Percentiles rank a stretch among this genome's conserved stretches.
Conservation (phyloP, 2,329 filamentous ascomycete species). For the Trichophyton simii region DNA sequence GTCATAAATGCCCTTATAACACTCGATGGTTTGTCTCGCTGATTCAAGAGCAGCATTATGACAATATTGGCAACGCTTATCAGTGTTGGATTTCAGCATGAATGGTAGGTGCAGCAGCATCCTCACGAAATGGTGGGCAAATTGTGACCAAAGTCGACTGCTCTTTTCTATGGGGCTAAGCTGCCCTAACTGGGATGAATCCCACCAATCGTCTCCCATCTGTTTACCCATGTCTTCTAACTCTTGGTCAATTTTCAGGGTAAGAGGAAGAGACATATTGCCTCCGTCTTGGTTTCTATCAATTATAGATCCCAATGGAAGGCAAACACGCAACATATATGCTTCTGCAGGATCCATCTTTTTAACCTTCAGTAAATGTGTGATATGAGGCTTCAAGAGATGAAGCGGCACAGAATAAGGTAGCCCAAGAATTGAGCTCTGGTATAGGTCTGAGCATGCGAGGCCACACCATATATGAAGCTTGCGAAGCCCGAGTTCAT, state of each 20-base stretch:
- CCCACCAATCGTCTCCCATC: slow-evolving; percentile 24
- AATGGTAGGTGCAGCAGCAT: slow-evolving; percentile 37
- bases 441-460: slow-evolving; percentile 36
- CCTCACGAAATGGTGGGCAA: slow-evolving; percentile 29
- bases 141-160: slow-evolving; percentile 25
- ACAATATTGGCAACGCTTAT: slow-evolving; percentile 30
- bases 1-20: slow-evolving; percentile 26
- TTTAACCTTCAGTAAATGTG: slow-evolving; percentile 14
- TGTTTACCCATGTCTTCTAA: slow-evolving; percentile 22
- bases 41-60: slow-evolving; percentile 30
- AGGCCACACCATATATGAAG: slow-evolving; percentile 31
- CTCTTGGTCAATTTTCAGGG: slow-evolving; percentile 32
- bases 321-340: slow-evolving; percentile 22
- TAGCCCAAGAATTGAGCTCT: slow-evolving; percentile 43
- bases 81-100: slow-evolving; percentile 29
- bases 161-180: slow-evolving; percentile 13
- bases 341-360: slow-evolving; percentile 16
- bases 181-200: slow-evolving; percentile 17
- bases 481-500: slow-evolving; percentile 20
- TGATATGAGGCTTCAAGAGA: slow-evolving; percentile 21
- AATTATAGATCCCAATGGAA: slow-evolving; percentile 29
- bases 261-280: slow-evolving; percentile 26
- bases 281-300: slow-evolving; percentile 31
- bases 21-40: slow-evolving; percentile 29
- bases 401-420: slow-evolving; percentile 32